Evolutionary conservation across 2,329 filamentous ascomycete genomes (phyloP), one percentile per base, ranked within the genome.

Genomic region (Talaromyces sp.): DNA sequence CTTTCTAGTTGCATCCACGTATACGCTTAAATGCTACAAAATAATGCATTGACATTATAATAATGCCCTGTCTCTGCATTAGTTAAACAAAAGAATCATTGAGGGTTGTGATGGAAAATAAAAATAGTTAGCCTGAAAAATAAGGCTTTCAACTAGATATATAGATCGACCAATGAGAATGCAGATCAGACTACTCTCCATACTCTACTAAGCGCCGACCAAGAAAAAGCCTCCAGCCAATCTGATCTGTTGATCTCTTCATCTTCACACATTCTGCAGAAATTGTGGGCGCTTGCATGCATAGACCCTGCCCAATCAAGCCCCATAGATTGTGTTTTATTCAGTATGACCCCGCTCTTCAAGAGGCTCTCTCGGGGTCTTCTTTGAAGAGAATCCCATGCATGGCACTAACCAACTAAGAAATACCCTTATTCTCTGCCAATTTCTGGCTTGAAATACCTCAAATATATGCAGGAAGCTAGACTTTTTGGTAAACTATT

Each of bases 121-220:
- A 39, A 52, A 52, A 28, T 52, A 39, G 33, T 13, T 52, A n/a
- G 48, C 48, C 48, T 52, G 10, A 17, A 52, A 52, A 39, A 22
- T 28, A 52, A 52, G 48, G 46, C 31, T 17, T 5, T 2, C 2
- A 7, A 19, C 13, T 33, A 17, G n/a, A 28, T 7, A 19, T 33
- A 17, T 52, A 52, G 48, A 37, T 39, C 19, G 13, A 28, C 48
- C 48, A 52, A 52, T 39, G 2, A 10, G 13, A 36, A 10, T 1
- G 21, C 33, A 25, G 25, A 52, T 28, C 48, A 39, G 19, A n/a
- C 31, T 33, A 36, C 37, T 39, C 48, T 22, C 25, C 33, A 28
- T n/a, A 39, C 11, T 15, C 19, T 15, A 10, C 33, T 52, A 52
- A 52, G 48, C 48, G 48, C 48, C 48, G 48, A 52, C 33, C 35